These are phyloP conservation scores for Oldenlandia corymbosa DNA, from an alignment of 257 asterid genomes.

Conservation along the genomic window DNA sequence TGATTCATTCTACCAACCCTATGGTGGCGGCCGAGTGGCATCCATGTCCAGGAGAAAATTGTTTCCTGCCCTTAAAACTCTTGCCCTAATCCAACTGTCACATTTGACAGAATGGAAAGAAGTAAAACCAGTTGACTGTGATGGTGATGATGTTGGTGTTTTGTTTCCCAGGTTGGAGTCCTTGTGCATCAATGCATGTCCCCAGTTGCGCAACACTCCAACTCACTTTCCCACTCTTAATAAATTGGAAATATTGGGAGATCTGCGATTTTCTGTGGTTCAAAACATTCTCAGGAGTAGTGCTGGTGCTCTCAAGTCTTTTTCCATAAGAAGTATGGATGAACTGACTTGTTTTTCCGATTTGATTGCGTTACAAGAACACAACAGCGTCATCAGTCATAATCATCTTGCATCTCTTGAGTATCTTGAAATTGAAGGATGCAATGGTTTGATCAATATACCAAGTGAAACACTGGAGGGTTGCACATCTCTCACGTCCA, in stretches of 20 bases:
- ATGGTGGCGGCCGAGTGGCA: not conserved
- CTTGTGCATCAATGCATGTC: constrained; percentile 6
- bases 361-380: not conserved
- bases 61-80: constrained; percentile 22
- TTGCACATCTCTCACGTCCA: not conserved
- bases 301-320: constrained; percentile 7
- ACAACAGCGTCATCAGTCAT: not conserved
- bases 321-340: not conserved
- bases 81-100: constrained; percentile 10
- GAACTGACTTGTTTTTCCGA: not conserved
- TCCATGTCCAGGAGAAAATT: not conserved
- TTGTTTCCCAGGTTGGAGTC: constrained; percentile 22
- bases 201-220: constrained; percentile 18
- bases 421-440: not conserved
- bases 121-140: not conserved
- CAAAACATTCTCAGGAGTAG: constrained; percentile 11
- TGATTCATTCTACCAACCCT: constrained; percentile 11
- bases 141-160: not conserved
- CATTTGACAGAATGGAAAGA: constrained; percentile 24
- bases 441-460: constrained; percentile 13
- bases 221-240: constrained; percentile 23
- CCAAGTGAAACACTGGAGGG: constrained; percentile 14
- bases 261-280: constrained; percentile 6
- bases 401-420: constrained; percentile 3
- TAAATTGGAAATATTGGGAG: not conserved